A percentile compares a stretch with the other conserved stretches of the same genome.
Conservation (phyloP, 2,329 filamentous ascomycete species). For the Sphaerulina populicola region DNA sequence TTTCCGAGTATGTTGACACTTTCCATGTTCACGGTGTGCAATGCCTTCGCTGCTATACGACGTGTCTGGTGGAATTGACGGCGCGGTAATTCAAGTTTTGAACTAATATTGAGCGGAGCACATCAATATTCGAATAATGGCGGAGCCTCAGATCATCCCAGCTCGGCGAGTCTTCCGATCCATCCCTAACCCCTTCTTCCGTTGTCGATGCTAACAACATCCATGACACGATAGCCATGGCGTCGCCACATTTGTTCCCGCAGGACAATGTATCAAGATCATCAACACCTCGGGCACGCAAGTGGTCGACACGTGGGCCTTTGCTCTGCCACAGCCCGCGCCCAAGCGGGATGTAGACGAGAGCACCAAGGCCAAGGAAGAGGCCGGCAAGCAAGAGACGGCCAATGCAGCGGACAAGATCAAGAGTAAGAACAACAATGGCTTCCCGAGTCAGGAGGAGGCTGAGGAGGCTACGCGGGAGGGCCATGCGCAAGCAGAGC, state of each 20-base stretch:
- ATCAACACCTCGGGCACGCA: conserved; percentile 46
- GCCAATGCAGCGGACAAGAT: conserved; percentile 20
- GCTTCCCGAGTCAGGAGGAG: conserved; percentile 31
- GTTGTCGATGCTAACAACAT: background rate
- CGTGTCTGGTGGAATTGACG: background rate
- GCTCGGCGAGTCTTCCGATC: conserved; percentile 32
- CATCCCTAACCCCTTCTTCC: too few relatives aligned
- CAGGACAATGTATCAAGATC: conserved; percentile 43
- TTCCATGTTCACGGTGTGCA: background rate
- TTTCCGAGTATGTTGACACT: background rate
- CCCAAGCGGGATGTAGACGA: conserved; percentile 19
- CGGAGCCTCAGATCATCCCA: conserved; percentile 38
- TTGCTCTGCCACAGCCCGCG: conserved; percentile 41
- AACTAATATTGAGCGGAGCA: background rate
- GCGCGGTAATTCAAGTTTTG: background rate
- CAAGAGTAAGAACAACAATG: conserved; percentile 23
- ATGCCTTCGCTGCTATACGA: background rate
- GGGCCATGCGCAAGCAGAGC: conserved; percentile 16
- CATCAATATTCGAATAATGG: conserved; percentile 1
- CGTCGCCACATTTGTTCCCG: conserved; percentile 32
- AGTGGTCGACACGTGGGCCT: conserved; percentile 45
- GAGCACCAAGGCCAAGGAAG: conserved; percentile 18
- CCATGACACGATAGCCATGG: background rate
- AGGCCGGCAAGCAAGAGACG: conserved; percentile 19
- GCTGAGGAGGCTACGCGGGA: conserved; percentile 28